Evolutionary conservation across 1,139 yeast species (phyloP), one percentile per base, ranked within the genome.

Genomic region (Hansenula sp.): DNA sequence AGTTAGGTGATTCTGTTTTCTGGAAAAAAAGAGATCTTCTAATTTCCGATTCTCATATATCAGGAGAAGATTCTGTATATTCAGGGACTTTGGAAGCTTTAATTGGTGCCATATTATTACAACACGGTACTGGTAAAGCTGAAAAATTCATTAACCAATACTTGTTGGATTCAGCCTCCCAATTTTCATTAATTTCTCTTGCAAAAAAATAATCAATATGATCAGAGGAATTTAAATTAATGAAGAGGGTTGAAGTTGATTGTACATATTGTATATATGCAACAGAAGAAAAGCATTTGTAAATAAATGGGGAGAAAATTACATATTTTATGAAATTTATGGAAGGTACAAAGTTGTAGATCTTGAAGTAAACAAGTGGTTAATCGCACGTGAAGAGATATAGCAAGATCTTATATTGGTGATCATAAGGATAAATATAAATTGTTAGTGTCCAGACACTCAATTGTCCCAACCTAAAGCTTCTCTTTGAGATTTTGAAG

Each of bases 101-200:
- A 46, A 71, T 90, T 30, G 98, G 97, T 16, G 96, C 94, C 2
- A 77, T 91, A 40, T 71, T 85, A 39, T 68, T 83, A 46, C 73
- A 76, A 40, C 83, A 84, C 54, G 97, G 97, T 10, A 75, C 78
- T 54, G 53, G 48, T 2, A 71, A 63, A 17, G 83, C 88, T 12
- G 81, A 77, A 51, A 63, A 70, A 49, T 84, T 81, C 53, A 74
- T 84, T 45, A 63, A 66, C 38, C 77, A 74, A 44, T 78, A 77
- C 54, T 59, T 77, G 41, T 54, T 68, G 36, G 48, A 49, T 25
- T 50, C 52, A 17, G 18, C 25, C 8, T 40, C 35, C 13, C 48
- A 46, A 15, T 47, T 45, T 16, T 54, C 59, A 3, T 41, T 57
- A 21, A 46, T 53, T 17, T 28, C 38, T 5, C 42, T 50, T 16